Base-by-base conservation (phyloP, 1,284 basidiomycete species). In the Microbotryomycetes sp. region DNA sequence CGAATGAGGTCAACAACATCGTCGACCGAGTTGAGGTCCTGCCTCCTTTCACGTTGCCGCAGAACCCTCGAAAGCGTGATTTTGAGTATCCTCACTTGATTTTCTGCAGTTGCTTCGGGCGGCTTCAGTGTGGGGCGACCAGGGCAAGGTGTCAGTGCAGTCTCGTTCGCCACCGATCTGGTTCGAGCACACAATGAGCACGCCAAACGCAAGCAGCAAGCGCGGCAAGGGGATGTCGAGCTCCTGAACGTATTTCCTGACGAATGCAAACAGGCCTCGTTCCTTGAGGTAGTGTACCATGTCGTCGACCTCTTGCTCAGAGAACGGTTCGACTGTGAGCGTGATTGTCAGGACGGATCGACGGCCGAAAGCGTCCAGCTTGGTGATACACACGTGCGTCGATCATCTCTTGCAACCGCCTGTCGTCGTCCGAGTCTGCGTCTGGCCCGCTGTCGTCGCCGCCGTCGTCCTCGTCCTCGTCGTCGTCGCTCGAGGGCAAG, bases 1-100 rank as follows among this genome's bases (percentile, higher is more conserved):
- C 76, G 76, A 52, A 98, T 85, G 9, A 97, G 82, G 15, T 80
- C 73, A 28, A 94, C 79, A 3, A 86, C 93, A 72, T 97, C 91
- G 46, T 84, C 79, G 52, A 94, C 79, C 1, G 90, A 90, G 73
- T 87, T 92, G 75, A 89, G 85, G 66, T 87, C 79, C 1, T 81
- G 72, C 30, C 94, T 79, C 68, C 84, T 87, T 54, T 87, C 83
- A 52, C 93, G 85, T 57, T 83, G 78, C 45, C 87, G 84, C 26
- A 94, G 79, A 67, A 64, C 56, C 45, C 61, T 59, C 21, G 60
- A 63, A 53, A 51, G 63, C 6, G 60, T 60, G 46, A 61, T 56
- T 59, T 65, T 67, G 53, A 65, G 61, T 49, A 65, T 54, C 16
- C 67, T 56, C 13, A 62, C 23, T 23, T 64, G 66, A 28, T 67